These are phyloP conservation scores for Cucumis melo DNA, from an alignment of 306 rosid genomes.

Conservation along the genomic window DNA sequence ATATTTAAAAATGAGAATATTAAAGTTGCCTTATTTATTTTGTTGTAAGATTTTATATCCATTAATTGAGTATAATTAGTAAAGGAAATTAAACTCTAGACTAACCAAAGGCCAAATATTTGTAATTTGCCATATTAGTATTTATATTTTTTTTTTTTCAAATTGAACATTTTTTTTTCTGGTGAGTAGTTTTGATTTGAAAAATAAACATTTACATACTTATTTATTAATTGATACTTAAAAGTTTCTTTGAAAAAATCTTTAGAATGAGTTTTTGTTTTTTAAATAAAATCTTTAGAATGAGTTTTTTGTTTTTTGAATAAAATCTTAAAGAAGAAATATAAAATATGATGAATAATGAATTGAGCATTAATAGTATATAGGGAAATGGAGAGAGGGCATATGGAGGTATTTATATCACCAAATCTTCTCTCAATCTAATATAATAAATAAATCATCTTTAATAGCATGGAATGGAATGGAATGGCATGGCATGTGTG, in stretches of 20 bases:
- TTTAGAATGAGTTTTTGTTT: too few species aligned
- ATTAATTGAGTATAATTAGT: background rate
- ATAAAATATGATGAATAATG: background rate
- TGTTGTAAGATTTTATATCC: background rate
- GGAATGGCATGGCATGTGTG: background rate
- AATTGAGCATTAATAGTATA: too few species aligned
- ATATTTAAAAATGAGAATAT: background rate
- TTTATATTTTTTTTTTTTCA: background rate
- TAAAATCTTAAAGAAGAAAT: too few species aligned
- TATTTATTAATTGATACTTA: too few species aligned
- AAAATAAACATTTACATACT: too few species aligned
- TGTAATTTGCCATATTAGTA: background rate
- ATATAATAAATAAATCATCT: background rate
- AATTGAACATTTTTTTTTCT: too few species aligned
- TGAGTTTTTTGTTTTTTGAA: too few species aligned
- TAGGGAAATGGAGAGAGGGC: background rate
- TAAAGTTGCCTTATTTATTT: background rate
- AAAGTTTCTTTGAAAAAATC: too few species aligned
- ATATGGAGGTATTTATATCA: background rate
- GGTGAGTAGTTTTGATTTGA: too few species aligned
- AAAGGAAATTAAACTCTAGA: background rate
- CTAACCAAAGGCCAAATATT: background rate
- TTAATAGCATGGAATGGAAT: background rate
- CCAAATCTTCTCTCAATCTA: background rate
- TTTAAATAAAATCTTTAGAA: too few species aligned